Conservation (phyloP, 2,329 filamentous ascomycete species). For the Aspergillus neotritici region DNA sequence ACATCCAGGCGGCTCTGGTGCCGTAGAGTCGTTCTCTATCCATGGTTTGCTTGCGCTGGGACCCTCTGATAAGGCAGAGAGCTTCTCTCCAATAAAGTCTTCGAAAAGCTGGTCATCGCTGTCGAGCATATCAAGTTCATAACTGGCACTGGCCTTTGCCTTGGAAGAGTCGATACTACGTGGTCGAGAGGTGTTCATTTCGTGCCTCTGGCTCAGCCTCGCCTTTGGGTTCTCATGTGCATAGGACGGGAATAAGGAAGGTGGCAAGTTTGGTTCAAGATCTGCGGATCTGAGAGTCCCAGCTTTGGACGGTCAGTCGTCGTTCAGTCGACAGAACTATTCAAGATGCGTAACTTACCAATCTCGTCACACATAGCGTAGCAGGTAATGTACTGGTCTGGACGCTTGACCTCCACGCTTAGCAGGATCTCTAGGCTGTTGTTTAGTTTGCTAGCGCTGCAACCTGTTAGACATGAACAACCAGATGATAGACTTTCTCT, state of each 20-base stretch:
- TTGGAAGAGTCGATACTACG: conserved; percentile 17
- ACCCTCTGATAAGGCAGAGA: background rate
- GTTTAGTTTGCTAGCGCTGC: conserved; percentile 60
- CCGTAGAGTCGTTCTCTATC: background rate
- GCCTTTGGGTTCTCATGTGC: conserved; percentile 1
- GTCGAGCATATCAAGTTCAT: conserved; percentile 46
- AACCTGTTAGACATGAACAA: conserved; percentile 18
- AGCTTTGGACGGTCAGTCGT: conserved; percentile 35
- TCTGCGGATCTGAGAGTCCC: conserved; percentile 52
- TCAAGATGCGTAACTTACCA: conserved; percentile 39
- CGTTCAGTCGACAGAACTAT: background rate
- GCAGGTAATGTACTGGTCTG: conserved; percentile 57
- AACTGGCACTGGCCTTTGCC: conserved; percentile 5
- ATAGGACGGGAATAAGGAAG: conserved; percentile 38
- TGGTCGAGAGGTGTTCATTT: conserved; percentile 12
- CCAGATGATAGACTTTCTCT: conserved; percentile 8
- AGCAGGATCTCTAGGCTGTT: conserved; percentile 57
- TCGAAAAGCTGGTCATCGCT: conserved; percentile 50
- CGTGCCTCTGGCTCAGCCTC: conserved; percentile 14
- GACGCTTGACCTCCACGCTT: conserved; percentile 49
- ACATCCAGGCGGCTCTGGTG: background rate
- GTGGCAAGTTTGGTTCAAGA: conserved; percentile 46
- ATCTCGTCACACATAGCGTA: conserved; percentile 82
- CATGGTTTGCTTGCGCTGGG: background rate
- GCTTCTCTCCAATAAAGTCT: conserved; percentile 45